phyloP scores from a whole-genome alignment of 2,329 filamentous ascomycete genomes.

The Sclerotiophoma versabilis region DNA sequence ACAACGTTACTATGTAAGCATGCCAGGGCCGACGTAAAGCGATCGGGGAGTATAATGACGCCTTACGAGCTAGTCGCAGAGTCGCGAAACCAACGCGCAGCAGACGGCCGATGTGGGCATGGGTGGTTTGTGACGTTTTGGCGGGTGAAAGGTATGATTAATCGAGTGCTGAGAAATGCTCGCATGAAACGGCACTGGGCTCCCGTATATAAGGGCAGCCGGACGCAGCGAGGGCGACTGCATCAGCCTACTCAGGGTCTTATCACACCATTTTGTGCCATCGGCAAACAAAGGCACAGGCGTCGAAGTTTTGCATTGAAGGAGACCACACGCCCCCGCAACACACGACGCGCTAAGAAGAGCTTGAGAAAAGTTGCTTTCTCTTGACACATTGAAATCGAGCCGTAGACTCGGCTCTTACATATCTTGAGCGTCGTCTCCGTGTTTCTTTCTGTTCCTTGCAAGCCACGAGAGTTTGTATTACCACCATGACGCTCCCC shows the following conservation, averaged over 20 bases:
- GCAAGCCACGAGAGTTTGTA: neutral
- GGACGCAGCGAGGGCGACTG: constrained; percentile 6
- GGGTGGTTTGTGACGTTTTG: constrained; percentile 13
- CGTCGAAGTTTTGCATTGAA: constrained; percentile 11
- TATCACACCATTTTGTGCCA: constrained; percentile 31
- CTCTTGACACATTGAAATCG: constrained; percentile 20
- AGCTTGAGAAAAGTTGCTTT: constrained; percentile 21
- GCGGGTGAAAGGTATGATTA: constrained; percentile 22
- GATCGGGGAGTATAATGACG: constrained; percentile 40
- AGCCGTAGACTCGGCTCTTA: constrained; percentile 6
- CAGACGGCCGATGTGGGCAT: constrained; percentile 18
- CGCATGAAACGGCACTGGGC: constrained; percentile 7
- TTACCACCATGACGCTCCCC: constrained; percentile 46
- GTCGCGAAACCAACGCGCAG: constrained; percentile 30
- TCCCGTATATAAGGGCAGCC: constrained; percentile 17
- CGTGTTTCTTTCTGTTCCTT: neutral
- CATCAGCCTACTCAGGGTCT: constrained; percentile 1
- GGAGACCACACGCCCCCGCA: constrained; percentile 21
- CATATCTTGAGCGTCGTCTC: constrained; percentile 2
- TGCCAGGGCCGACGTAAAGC: constrained; percentile 41
- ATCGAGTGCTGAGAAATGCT: constrained; percentile 38
- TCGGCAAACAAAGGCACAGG: constrained; percentile 31
- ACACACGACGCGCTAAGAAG: constrained; percentile 21
- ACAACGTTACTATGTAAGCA: constrained; percentile 21
- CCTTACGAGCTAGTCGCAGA: constrained; percentile 38